Evolutionary conservation across 179 eudicot genomes (phyloP), one percentile per base, ranked within the genome.

Genomic region (Heliamphora pulchella): DNA sequence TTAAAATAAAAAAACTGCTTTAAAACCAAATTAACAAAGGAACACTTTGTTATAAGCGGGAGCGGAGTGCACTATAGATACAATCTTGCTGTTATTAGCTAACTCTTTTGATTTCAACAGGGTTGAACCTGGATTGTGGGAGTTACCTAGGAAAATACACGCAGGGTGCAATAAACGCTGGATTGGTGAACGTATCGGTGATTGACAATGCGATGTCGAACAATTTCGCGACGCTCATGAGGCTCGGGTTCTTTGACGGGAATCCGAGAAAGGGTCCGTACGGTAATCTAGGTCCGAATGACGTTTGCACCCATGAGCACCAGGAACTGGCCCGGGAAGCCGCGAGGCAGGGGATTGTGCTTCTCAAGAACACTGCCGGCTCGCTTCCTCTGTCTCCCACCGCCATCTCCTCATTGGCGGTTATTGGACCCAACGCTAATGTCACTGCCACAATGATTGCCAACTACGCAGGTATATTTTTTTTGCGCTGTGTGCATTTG

Each of bases 351-450:
- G 98, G 98, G 76, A 88, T 89, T 79, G 98, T 93, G 41, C 82
- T 93, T 46, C 97, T 93, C 68, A 90, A 93, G 89, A 91, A 93
- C 75, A 81, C n/a, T 58, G 73, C 78, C 0, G 89, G 86, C 4
- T 71, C 88, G 8, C 84, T 96, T n/a, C 99, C 99, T 8, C 86
- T 96, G 47, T 87, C 96, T 41, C 78, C 91, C 5, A 77, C 90
- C 9, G 41, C 71, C 6, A 87, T 88, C 82, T 88, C 89, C 86
- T 85, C 92, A 1, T 77, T 96, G 75, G 99, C 97, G 1, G 98
- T 96, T 13, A 96, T 96, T 75, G 99, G 99, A 65, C 99, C 98
- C 79, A 96, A 96, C 81, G 97, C 96, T 63, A 90, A 96, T 86
- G 96, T 85, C 78, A 91, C 97, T n/a, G 80, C 85, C 75, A 88